Evolutionary conservation across 108 stramenopile species (phyloP).

Genomic region (Cyclotella kingstonii): DNA sequence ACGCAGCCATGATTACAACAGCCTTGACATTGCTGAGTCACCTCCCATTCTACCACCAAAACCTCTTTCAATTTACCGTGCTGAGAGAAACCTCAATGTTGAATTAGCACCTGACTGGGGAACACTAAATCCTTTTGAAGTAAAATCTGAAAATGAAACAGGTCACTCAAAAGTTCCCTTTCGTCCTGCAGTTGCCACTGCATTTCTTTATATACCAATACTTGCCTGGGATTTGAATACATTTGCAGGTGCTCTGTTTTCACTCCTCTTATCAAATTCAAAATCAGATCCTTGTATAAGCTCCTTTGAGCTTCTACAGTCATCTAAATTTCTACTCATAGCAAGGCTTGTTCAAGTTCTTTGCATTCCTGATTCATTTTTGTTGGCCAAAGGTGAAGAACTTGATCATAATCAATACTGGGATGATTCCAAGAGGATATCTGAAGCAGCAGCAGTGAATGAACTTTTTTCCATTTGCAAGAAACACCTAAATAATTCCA

Average conservation of each 20-base stretch:
- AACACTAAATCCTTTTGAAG: slow-evolving; percentile 54
- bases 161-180: slow-evolving; percentile 42
- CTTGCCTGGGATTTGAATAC: slow-evolving; percentile 88
- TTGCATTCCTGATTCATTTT: slow-evolving; percentile 66
- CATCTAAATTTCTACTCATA: slow-evolving; percentile 51
- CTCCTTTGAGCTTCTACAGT: slow-evolving; percentile 50
- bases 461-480: slow-evolving; percentile 47
- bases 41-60: slow-evolving; percentile 30
- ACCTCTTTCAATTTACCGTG: slow-evolving; percentile 34
- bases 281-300: slow-evolving; percentile 30
- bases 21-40: slow-evolving; percentile 2
- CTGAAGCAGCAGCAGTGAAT: slow-evolving; percentile 52
- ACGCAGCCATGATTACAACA: background rate
- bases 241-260: slow-evolving; percentile 78
- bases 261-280: slow-evolving; percentile 55
- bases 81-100: slow-evolving; percentile 23
- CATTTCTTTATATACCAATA: slow-evolving; percentile 78
- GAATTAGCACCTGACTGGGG: slow-evolving; percentile 62
- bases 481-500: slow-evolving; percentile 19
- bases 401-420: slow-evolving; percentile 23
- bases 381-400: slow-evolving; percentile 28
- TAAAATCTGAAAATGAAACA: slow-evolving; percentile 7
- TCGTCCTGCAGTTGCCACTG: slow-evolving; percentile 75
- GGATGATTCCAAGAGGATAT: slow-evolving; percentile 34
- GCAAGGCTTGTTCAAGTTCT: slow-evolving; percentile 74